A percentile compares a stretch with the other conserved stretches of the same genome.
Conservation (phyloP, 345 rosid genomes). For the Populus deltoides region DNA sequence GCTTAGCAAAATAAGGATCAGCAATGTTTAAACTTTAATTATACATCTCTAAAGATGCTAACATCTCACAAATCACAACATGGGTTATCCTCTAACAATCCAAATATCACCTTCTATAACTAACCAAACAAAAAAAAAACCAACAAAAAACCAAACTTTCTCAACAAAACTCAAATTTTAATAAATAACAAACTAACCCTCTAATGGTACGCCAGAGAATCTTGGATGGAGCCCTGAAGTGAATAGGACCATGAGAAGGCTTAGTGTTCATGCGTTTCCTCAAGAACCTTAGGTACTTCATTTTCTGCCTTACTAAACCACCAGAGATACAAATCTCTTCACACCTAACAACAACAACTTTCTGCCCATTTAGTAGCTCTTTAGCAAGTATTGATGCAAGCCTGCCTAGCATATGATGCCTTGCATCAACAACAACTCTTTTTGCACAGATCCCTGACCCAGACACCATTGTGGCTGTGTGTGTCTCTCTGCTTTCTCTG, state of each 20-base stretch:
- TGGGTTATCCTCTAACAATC: background rate
- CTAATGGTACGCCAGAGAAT: conserved; percentile 39
- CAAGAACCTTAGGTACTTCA: conserved; percentile 28
- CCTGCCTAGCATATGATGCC: conserved; percentile 29
- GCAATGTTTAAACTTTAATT: background rate
- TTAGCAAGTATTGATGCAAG: conserved; percentile 30
- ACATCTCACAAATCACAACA: background rate
- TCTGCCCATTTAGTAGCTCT: conserved; percentile 38
- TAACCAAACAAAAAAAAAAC: background rate
- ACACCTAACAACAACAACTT: conserved; percentile 35
- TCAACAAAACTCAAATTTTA: background rate
- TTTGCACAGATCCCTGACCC: conserved; percentile 29
- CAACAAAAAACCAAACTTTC: background rate
- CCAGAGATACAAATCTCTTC: conserved; percentile 35
- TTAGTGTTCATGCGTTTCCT: conserved; percentile 34
- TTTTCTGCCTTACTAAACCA: conserved; percentile 27
- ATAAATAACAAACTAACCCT: conserved; percentile 17
- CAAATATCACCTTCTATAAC: background rate
- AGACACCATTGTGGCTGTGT: conserved; percentile 15
- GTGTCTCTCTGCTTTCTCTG: background rate
- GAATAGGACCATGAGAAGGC: conserved; percentile 42
- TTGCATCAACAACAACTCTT: conserved; percentile 25
- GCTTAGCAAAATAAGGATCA: background rate
- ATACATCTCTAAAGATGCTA: background rate
- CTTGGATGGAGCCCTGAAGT: conserved; percentile 38